phyloP scores from a whole-genome alignment of 1,284 basidiomycete species.

The Cryptococcus neoformans region DNA sequence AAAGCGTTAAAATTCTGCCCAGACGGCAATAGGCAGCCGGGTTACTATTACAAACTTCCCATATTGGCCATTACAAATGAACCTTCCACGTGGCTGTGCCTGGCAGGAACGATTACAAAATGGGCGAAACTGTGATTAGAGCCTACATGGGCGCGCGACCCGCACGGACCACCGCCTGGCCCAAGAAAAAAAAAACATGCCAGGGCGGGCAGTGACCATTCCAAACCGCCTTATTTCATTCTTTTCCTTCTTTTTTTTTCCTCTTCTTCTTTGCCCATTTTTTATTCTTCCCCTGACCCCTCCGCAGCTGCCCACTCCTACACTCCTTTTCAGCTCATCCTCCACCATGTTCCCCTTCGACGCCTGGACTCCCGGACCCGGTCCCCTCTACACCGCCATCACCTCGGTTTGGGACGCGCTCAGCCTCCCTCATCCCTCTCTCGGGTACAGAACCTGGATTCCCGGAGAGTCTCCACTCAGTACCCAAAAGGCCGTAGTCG shows the following conservation, averaged over 20 bases:
- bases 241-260: not conserved
- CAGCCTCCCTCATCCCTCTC: slow-evolving; percentile 32
- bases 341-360: slow-evolving; percentile 20
- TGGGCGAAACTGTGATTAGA: too few relatives aligned
- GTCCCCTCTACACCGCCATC: slow-evolving; percentile 38
- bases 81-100: not conserved
- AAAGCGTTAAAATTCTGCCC: too few relatives aligned
- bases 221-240: not conserved
- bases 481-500: slow-evolving; percentile 67
- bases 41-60: not conserved
- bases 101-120: too few relatives aligned
- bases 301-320: not conserved
- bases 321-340: not conserved
- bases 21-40: too few relatives aligned
- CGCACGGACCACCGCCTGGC: not conserved
- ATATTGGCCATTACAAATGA: not conserved
- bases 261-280: not conserved
- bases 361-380: slow-evolving; percentile 32
- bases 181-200: not conserved
- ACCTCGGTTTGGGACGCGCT: slow-evolving; percentile 29
- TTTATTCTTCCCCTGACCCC: not conserved
- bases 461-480: slow-evolving; percentile 65
- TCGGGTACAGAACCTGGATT: slow-evolving; percentile 40
- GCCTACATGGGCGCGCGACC: not conserved
- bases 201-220: too few relatives aligned